Conservation (phyloP, 202 grass and related monocot genomes). For the Musa balbisiana region DNA sequence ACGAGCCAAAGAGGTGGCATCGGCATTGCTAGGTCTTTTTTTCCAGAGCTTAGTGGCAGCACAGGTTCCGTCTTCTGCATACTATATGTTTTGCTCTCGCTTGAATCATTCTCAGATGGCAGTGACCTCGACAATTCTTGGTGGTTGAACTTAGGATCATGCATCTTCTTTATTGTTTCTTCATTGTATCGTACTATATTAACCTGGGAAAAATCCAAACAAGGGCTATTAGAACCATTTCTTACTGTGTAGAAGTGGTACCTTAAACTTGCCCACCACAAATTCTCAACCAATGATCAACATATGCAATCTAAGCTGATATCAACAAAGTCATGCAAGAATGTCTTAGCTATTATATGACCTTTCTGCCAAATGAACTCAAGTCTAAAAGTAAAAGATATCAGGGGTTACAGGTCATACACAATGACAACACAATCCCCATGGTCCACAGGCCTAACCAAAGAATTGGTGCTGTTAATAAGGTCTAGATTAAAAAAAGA, state of each 20-base stretch:
- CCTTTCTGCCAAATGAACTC: background rate
- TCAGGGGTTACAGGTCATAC: background rate
- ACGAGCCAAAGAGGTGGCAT: conserved; percentile 69
- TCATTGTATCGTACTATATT: conserved; percentile 63
- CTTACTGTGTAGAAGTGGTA: background rate
- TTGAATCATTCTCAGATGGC: conserved; percentile 33
- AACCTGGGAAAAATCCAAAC: conserved; percentile 30
- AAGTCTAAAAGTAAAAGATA: background rate
- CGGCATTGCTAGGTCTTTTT: conserved; percentile 46
- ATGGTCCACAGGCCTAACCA: background rate
- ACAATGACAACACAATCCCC: background rate
- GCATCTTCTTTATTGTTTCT: conserved; percentile 40
- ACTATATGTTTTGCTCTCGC: conserved; percentile 17
- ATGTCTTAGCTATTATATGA: background rate
- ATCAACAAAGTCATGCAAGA: background rate
- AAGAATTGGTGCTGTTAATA: background rate
- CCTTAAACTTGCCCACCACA: background rate
- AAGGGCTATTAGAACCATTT: conserved; percentile 4
- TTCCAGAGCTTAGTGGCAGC: conserved; percentile 29
- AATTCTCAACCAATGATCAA: background rate
- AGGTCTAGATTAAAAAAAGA: background rate
- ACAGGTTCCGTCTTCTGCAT: conserved; percentile 29
- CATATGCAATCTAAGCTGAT: no score
- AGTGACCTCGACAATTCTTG: conserved; percentile 34
- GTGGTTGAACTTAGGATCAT: conserved; percentile 18